phyloP scores from a whole-genome alignment of 2,329 filamentous ascomycete genomes.

The Botryotinia globosa region DNA sequence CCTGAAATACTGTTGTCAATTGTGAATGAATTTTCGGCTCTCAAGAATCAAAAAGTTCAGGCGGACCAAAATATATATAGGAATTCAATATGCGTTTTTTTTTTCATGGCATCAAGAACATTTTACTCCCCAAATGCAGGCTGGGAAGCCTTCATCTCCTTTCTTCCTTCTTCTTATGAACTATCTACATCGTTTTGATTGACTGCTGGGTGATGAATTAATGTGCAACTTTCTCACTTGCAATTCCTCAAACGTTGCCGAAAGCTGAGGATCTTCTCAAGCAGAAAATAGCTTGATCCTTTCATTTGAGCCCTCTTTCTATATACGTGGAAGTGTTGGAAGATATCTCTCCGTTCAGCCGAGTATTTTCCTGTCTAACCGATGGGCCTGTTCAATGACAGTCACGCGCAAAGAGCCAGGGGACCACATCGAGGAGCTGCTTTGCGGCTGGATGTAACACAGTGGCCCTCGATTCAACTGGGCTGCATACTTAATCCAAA shows the following conservation, averaged over 20 bases:
- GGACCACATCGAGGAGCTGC: not conserved
- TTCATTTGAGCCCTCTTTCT: no score
- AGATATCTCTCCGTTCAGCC: not conserved
- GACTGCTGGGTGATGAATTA: no score
- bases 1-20: not conserved
- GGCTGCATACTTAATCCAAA: not conserved
- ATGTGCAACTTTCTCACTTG: not conserved
- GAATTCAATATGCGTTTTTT: not conserved
- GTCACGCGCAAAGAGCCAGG: not conserved
- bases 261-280: not conserved
- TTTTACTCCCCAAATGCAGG: no score
- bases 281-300: not conserved
- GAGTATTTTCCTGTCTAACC: not conserved
- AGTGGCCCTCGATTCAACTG: not conserved
- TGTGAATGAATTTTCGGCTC: not conserved
- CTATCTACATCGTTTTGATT: not conserved
- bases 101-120: not conserved
- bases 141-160: not conserved
- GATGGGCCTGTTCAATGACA: not conserved
- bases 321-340: no score
- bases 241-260: not conserved
- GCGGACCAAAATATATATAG: not conserved
- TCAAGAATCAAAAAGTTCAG: not conserved
- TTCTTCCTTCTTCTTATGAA: not conserved
- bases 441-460: no score